Base-by-base conservation (phyloP, 2,329 filamentous ascomycete genomes). In the Claviceps lovelessii region DNA sequence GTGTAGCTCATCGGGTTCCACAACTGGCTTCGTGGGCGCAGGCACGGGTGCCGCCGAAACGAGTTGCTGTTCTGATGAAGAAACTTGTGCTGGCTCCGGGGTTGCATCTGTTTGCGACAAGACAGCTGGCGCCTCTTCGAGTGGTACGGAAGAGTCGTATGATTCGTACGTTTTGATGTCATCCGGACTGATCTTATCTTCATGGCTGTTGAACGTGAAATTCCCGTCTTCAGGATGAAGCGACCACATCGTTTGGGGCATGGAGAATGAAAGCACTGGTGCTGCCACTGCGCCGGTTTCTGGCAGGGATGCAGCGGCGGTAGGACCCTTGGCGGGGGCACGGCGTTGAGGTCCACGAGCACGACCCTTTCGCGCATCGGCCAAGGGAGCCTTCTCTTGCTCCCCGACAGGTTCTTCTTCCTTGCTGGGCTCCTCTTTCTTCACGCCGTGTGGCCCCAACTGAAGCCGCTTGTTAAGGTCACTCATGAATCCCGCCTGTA, bases 401-500 rank as follows among this genome's bases (percentile, higher is more conserved):
- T 79, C 76, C 37, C 76, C 76, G 2, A 70, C 70, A 37, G 72
- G 69, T 49, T 80, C 78, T 55, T 81, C 77, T 53, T 83, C 76
- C 15, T 75, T 72, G 23, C 23, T 23, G 10, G 72, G 67, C 59
- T 90, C 85, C 63, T 87, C 84, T 60, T 87, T 85, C 73, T 89
- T 90, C 1, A 83, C 80, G 10, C 77, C 81, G 61, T 88, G 84
- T n/a, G 90, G 91, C 1, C 93, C 93, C 41, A 95, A 72, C 65
- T 89, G 85, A 33, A 98, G 75, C 51, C 90, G 86, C 62, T 89
- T 90, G 69, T 97, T 95, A 46, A 98, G 74, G 64, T 97, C 91
- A 48, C 84, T 90, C 78, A 98, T 83, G 69, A 98, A 97, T 3
- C 88, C 89, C 42, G 88, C 88, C 70, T 95, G 90, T 37, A 98